Evolutionary conservation across 2,329 filamentous ascomycete genomes (phyloP), one percentile per base, ranked within the genome.

Genomic region (Apiospora rasikravindrae): DNA sequence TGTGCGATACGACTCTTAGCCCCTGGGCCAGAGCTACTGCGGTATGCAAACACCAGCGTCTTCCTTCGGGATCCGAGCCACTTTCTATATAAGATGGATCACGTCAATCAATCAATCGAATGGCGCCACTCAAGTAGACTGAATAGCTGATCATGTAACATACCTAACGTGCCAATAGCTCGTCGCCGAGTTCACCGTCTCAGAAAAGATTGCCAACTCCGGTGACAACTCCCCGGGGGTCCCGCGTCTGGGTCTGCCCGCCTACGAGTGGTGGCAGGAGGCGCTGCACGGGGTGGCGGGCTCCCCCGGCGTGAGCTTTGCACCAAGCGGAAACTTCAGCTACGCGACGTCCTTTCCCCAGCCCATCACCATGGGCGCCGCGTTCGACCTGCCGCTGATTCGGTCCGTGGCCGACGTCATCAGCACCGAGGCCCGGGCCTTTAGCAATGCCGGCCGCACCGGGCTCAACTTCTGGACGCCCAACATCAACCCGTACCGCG

Each of bases 261-360:
- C 85, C 0, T 92, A 92, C 75, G 83, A 88, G 75, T 90, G 89
- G 83, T 91, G 89, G 88, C 87, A 84, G 61, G 89, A 90, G 78
- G 90, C 87, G 1, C 84, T 92, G 0, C 91, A 92, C 76, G 91
- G 91, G 0, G 83, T 93, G 0, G 90, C 87, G 4, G 77, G 75
- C 6, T 85, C 85, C 26, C 87, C 86, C 0, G 90, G 89, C 0
- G 78, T 80, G 13, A 72, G 44, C 1, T 80, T 80, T 69, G 71
- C 66, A 26, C 11, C 26, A 4, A 64, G 57, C 19, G 77, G 75
- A n/a, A 75, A 79, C 67, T 81, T 76, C 66, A 75, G 76, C 2
- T 74, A 76, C 11, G 79, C 80, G 6, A 82, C 80, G 3, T 80
- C 78, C 6, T 82, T 81, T 67, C 74, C 80, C 5, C 77, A 71